Evolutionary conservation across 2,329 filamentous ascomycete species (phyloP), one percentile per base, ranked within the genome.

Genomic region (Fusarium sp.): DNA sequence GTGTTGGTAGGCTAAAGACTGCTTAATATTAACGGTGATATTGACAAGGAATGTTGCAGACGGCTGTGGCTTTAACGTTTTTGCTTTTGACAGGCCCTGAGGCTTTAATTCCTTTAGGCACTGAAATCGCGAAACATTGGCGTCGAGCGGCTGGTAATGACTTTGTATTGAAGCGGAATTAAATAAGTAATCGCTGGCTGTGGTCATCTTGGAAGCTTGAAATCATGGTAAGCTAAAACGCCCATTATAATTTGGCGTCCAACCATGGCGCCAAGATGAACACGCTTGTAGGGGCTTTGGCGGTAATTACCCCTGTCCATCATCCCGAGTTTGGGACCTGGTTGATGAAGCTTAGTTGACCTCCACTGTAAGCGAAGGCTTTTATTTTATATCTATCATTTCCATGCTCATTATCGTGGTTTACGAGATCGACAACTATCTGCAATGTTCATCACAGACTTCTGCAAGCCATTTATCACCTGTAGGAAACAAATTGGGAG

Each of bases 221-320:
- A 46, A 63, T 46, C 42, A 47, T 65, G 44, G 32, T 38, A 38
- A 68, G 62, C 62, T 68, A 70, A 59, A 51, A 59, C 50, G 16
- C 32, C 30, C 42, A 58, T 45, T 56, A 46, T 29, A 38, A 30
- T 62, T 52, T 61, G 51, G 66, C 59, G 63, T 67, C 70, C 70
- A 73, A 68, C 70, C 70, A 68, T 57, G 27, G 50, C 63, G 66
- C 66, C 66, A 72, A 71, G 70, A 49, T 61, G 56, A 47, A 50
- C 50, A 62, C 54, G 24, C 62, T 64, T 72, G 57, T 63, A 58
- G 47, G 40, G 69, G 63, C 63, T 51, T 42, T 71, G 64, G 63
- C 54, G 58, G 50, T 58, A 58, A 25, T 51, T 49, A 64, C 63
- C 68, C 68, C 63, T 71, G 68, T 44, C 68, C 50, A 63, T 71